These are phyloP conservation scores for Astrephomene gubernaculifera DNA, from an alignment of 139 green algal species.

Conservation along the genomic window DNA sequence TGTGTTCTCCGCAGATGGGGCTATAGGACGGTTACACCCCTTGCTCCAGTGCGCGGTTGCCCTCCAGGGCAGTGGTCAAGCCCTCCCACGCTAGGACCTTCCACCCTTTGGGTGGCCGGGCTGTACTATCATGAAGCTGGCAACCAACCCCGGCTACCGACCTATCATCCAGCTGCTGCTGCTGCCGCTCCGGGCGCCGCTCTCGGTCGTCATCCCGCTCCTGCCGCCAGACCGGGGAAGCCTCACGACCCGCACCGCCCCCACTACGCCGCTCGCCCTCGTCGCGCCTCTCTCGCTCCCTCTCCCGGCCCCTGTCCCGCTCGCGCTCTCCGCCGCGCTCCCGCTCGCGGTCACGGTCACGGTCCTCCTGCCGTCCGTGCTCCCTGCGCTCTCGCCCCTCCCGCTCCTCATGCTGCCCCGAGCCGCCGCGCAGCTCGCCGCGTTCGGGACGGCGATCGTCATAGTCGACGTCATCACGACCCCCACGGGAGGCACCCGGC, in stretches of 20 bases:
- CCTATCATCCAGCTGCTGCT: slow-evolving; percentile 21
- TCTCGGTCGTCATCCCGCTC: background rate
- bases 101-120: no score
- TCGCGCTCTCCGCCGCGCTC: background rate
- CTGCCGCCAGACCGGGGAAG: no score
- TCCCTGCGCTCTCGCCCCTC: no score
- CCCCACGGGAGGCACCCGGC: no score
- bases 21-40: no score
- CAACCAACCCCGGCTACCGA: slow-evolving; percentile 7
- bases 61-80: no score
- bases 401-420: no score
- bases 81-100: no score
- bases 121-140: no score
- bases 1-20: no score
- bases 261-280: background rate
- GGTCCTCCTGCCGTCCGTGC: background rate
- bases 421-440: no score
- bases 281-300: background rate
- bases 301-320: background rate
- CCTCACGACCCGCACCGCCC: background rate
- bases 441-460: background rate
- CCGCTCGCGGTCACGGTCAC: background rate
- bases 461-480: background rate
- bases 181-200: background rate
- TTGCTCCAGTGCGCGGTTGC: no score